A percentile compares a stretch with the other conserved stretches of the same genome.
phyloP scores from a whole-genome alignment of 371 early-diverging fungal species.

The Sporodiniella umbellata region DNA sequence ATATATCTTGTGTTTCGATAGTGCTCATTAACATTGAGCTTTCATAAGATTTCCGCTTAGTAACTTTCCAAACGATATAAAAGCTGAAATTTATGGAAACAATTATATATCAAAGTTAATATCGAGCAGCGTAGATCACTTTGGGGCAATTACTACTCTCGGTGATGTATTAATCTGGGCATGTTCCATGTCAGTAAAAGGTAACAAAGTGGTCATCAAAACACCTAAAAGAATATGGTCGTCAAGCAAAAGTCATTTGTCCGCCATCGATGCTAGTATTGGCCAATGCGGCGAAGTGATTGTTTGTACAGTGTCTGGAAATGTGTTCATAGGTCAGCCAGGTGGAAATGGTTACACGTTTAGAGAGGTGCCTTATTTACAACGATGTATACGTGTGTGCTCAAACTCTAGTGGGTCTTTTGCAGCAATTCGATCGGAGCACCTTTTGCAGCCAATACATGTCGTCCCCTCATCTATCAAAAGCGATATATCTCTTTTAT shows the following conservation, averaged over 20 bases:
- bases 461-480: constrained; percentile 20
- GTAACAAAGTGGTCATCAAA: constrained; percentile 9
- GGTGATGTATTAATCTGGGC: constrained; percentile 60
- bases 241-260: constrained; percentile 29
- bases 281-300: constrained; percentile 54
- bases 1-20: too few relatives aligned
- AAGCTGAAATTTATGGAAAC: constrained; percentile 19
- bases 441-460: not conserved
- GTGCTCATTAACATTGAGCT: too few relatives aligned
- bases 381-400: constrained; percentile 50
- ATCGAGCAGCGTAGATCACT: constrained; percentile 41
- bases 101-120: constrained; percentile 25
- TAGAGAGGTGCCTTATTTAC: constrained; percentile 42
- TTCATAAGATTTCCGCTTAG: constrained; percentile 28
- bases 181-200: constrained; percentile 11
- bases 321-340: constrained; percentile 47
- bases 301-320: constrained; percentile 47
- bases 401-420: constrained; percentile 60
- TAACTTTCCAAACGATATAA: constrained; percentile 45
- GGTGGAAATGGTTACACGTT: constrained; percentile 24
- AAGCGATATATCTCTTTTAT: constrained; percentile 28
- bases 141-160: constrained; percentile 46
- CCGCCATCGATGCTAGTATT: constrained; percentile 40
- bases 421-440: constrained; percentile 56
- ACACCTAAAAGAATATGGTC: constrained; percentile 49